A percentile compares a stretch with the other conserved stretches of the same genome.
Evolutionary conservation across 2,329 filamentous ascomycete species (phyloP).

Genomic region (Aspergillus niger): DNA sequence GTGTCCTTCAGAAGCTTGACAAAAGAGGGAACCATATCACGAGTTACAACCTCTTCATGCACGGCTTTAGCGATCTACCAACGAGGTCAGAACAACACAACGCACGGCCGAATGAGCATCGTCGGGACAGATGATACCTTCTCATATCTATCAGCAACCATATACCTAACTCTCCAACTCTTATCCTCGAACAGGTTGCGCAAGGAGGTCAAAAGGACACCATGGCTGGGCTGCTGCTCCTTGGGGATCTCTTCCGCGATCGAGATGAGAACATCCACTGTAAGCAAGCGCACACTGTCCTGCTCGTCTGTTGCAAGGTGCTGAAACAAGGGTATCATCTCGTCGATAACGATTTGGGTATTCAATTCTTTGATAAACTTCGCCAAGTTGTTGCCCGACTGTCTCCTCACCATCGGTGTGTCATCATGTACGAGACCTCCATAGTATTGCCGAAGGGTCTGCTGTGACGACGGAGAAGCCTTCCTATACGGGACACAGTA

Average conservation of each 20-base stretch:
- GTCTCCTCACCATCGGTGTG: constrained; percentile 97
- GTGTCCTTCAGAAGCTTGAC: constrained; percentile 97
- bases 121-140: constrained; percentile 64
- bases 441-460: constrained; percentile 89
- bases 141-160: constrained; percentile 98
- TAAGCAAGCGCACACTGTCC: constrained; percentile 93
- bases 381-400: constrained; percentile 92
- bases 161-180: constrained; percentile 98
- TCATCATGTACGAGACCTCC: constrained; percentile 94
- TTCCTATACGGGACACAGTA: constrained; percentile 93
- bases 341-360: constrained; percentile 85
- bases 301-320: constrained; percentile 95
- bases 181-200: constrained; percentile 97
- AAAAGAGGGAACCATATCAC: constrained; percentile 93
- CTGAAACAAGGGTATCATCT: constrained; percentile 99
- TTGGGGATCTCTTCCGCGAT: constrained; percentile 97
- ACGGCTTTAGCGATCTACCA: constrained; percentile 92
- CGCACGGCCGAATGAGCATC: background rate
- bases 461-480: constrained; percentile 82
- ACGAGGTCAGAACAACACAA: constrained; percentile 18
- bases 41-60: constrained; percentile 90
- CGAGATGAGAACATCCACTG: constrained; percentile 92
- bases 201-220: constrained; percentile 84
- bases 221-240: constrained; percentile 95
- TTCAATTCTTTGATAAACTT: constrained; percentile 99